Percentiles rank a stretch among this genome's conserved stretches.
Evolutionary conservation across 331 rosid species (phyloP).

Genomic region (Rhamnella rubrinervis): DNA sequence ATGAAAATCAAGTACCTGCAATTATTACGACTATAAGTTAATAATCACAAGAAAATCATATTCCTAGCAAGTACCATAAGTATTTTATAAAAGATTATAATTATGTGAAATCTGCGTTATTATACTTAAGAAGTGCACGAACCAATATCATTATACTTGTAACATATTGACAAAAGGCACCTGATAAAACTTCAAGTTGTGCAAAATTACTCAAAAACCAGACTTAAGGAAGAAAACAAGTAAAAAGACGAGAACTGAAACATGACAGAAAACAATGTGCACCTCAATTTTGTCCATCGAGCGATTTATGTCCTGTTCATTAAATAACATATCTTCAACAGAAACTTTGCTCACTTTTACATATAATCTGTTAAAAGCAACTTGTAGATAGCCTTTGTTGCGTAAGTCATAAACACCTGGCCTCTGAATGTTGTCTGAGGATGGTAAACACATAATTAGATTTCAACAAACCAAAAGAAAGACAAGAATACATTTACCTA

Average conservation of each 20-base stretch:
- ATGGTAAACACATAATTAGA: slow-evolving; percentile 16
- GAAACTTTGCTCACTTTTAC: slow-evolving; percentile 94
- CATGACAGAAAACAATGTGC: background rate
- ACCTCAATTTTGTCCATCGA: slow-evolving; percentile 98
- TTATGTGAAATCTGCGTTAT: background rate
- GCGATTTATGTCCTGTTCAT: slow-evolving; percentile 88
- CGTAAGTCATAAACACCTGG: slow-evolving; percentile 95
- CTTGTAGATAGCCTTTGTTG: slow-evolving; percentile 93
- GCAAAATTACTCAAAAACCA: too few relatives aligned
- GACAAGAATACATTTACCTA: background rate
- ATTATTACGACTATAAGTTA: slow-evolving; percentile 22
- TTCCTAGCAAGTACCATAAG: background rate
- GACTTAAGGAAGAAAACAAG: background rate
- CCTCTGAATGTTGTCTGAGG: slow-evolving; percentile 84
- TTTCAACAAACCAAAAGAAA: background rate
- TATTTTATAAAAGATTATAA: background rate
- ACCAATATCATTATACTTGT: background rate
- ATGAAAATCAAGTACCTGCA: slow-evolving; percentile 91
- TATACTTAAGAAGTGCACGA: background rate
- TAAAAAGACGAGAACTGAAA: slow-evolving; percentile 3
- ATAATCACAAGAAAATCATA: slow-evolving; percentile 2
- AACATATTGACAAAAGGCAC: too few relatives aligned
- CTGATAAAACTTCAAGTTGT: too few relatives aligned
- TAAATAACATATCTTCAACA: slow-evolving; percentile 85
- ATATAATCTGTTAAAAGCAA: slow-evolving; percentile 75